A percentile compares a stretch with the other conserved stretches of the same genome.
These are phyloP conservation scores for Pseudocercospora crystallina DNA, from an alignment of 2,329 filamentous ascomycete genomes.

Conservation along the genomic window DNA sequence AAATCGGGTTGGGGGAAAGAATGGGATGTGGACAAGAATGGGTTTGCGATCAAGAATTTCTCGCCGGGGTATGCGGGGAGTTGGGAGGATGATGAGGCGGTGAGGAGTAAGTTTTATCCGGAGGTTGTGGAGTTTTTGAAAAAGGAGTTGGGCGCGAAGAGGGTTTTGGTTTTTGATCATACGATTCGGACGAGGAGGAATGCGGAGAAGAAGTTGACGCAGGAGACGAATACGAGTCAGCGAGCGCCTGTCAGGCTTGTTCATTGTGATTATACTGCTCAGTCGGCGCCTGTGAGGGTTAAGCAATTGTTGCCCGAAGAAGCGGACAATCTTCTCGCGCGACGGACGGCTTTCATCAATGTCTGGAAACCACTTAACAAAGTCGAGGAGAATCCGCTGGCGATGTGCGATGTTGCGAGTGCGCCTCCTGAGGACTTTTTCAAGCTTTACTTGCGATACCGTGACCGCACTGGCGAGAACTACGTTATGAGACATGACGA, in stretches of 20 bases:
- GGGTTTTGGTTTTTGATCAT: conserved; percentile 52
- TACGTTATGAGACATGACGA: conserved; percentile 40
- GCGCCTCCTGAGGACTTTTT: conserved; percentile 41
- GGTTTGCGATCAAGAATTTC: conserved; percentile 48
- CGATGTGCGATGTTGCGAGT: conserved; percentile 43
- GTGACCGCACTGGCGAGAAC: conserved; percentile 43
- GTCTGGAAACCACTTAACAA: conserved; percentile 51
- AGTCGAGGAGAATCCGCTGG: conserved; percentile 43
- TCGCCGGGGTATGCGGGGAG: conserved; percentile 2
- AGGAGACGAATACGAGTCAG: conserved; percentile 36
- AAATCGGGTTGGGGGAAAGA: conserved; percentile 45
- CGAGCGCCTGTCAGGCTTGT: conserved; percentile 52
- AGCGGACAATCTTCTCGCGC: conserved; percentile 43
- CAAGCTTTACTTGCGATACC: conserved; percentile 42
- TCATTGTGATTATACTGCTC: conserved; percentile 53
- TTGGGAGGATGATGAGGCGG: conserved; percentile 45
- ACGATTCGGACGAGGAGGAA: conserved; percentile 46
- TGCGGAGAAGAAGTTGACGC: conserved; percentile 35
- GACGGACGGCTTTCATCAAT: conserved; percentile 52
- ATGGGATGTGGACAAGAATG: conserved; percentile 48
- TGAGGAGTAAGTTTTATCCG: conserved; percentile 46
- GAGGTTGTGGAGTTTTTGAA: conserved; percentile 50
- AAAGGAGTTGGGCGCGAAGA: conserved; percentile 44
- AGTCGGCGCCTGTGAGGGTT: conserved; percentile 45
- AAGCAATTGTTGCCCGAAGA: conserved; percentile 46